phyloP scores from a whole-genome alignment of 1,139 yeast genomes.

The Suhomyces panamericanus region DNA sequence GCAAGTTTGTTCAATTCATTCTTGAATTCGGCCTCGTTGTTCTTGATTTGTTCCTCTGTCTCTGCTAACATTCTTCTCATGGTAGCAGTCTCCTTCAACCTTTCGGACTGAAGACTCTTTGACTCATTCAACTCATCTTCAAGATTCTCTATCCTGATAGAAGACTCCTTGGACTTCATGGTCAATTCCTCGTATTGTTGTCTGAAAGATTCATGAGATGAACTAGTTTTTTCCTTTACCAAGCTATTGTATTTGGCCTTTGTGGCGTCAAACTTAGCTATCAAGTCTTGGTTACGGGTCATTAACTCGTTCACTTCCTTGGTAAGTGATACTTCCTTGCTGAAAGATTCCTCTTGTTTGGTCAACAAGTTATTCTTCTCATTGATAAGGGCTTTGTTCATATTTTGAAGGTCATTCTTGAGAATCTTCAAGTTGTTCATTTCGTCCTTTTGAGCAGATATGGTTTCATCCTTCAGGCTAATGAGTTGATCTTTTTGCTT shows the following conservation, averaged over 20 bases:
- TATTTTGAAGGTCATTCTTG: slow-evolving; percentile 42
- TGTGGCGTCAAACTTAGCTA: slow-evolving; percentile 51
- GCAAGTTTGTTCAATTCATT: slow-evolving; percentile 32
- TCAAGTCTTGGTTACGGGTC: slow-evolving; percentile 52
- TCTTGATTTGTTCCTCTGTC: slow-evolving; percentile 58
- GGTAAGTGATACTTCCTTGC: slow-evolving; percentile 32
- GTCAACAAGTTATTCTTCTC: slow-evolving; percentile 42
- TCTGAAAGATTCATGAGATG: slow-evolving; percentile 56
- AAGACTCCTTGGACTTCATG: slow-evolving; percentile 66
- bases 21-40: slow-evolving; percentile 38
- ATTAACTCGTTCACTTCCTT: slow-evolving; percentile 37
- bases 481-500: slow-evolving; percentile 20
- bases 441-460: slow-evolving; percentile 26
- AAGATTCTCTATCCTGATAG: slow-evolving; percentile 59
- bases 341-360: slow-evolving; percentile 40
- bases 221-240: slow-evolving; percentile 45
- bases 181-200: slow-evolving; percentile 78
- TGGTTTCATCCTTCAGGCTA: slow-evolving; percentile 29
- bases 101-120: slow-evolving; percentile 70
- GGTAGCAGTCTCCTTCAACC: slow-evolving; percentile 74
- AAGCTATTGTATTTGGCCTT: slow-evolving; percentile 52
- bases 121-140: slow-evolving; percentile 82
- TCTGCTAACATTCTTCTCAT: slow-evolving; percentile 70
- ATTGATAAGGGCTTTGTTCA: slow-evolving; percentile 33
- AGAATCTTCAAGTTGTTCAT: slow-evolving; percentile 45